Conservation (phyloP, 306 rosid species). For the Vigna mungo region DNA sequence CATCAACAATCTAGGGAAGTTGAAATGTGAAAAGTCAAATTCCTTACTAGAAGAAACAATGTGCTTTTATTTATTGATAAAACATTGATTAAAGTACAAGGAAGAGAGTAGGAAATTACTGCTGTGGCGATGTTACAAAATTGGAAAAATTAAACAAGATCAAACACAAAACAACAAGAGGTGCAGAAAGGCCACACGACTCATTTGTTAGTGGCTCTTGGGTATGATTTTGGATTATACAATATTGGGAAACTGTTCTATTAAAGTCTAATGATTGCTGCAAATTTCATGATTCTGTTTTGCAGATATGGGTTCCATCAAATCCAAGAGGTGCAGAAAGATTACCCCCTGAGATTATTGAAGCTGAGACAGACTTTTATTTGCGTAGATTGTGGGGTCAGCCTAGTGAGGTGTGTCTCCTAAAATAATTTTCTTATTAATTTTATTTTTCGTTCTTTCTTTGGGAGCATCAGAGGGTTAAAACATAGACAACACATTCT, state of each 20-base stretch:
- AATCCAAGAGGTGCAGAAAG: constrained; percentile 97
- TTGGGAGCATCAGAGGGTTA: constrained; percentile 3
- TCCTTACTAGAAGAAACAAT: constrained; percentile 10
- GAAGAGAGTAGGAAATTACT: constrained; percentile 27
- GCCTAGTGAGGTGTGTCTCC: constrained; percentile 82
- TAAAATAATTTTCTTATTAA: constrained; percentile 13
- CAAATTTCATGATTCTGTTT: constrained; percentile 50
- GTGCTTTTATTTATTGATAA: constrained; percentile 27
- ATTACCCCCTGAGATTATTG: constrained; percentile 81
- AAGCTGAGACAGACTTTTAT: constrained; percentile 83
- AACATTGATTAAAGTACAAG: constrained; percentile 18
- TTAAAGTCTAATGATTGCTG: constrained; percentile 7
- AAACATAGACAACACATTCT: constrained; percentile 30
- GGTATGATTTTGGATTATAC: constrained; percentile 22
- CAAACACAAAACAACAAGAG: constrained; percentile 5
- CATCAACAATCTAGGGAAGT: constrained; percentile 10
- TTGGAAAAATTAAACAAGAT: constrained; percentile 27
- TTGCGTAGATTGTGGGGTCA: constrained; percentile 94
- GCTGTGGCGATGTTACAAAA: constrained; percentile 26
- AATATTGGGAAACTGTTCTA: constrained; percentile 29
- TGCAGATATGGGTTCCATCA: constrained; percentile 95
- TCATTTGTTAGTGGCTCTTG: constrained; percentile 24
- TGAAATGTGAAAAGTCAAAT: constrained; percentile 29
- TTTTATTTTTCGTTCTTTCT: neutral
- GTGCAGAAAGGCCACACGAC: constrained; percentile 15